Base-by-base conservation (phyloP, 331 rosid species). In the Phaseolus coccineus region DNA sequence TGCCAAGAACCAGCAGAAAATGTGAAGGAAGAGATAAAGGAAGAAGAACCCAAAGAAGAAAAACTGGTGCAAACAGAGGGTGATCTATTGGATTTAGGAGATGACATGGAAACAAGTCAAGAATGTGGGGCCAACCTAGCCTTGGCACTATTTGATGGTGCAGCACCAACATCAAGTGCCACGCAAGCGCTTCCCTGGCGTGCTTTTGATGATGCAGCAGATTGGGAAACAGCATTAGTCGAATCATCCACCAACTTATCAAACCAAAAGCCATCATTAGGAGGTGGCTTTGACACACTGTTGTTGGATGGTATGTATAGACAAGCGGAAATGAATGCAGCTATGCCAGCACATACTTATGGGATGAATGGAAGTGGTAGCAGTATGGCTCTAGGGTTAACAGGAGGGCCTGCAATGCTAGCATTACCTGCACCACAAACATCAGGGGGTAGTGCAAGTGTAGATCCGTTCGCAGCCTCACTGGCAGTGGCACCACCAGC, bases 401-500 rank as follows among this genome's bases (percentile, higher is more conserved):
- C 85, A 0, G 90, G 97, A 53, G 65, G 73, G 44, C 91, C 94
- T 0, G 86, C 90, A 11, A 84, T 91, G 96, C 79, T 93, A 6
- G 97, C 99, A 25, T 79, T 95, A 67, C 96, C 97, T 0, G 92
- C 97, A 15, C 93, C 97, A n/a, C 88, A 88, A 15, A 0, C 81
- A 35, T 22, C 85, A 0, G 48, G 66, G 1, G 80, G 61, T 22
- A 52, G 74, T 22, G 47, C 69, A 1, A 40, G 5, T 30, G 33
- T 39, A 6, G 99, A 96, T 80, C 99, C 99, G 0, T 96, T 96
- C 37, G 87, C 96, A 0, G 97, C 99, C 0, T 96, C 99, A 14
- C 11, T 87, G 67, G 63, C 61, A 0, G 93, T 96, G 80, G 92
- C 98, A 1, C 93, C 99, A 6, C 98, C 98, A 2, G 3, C 96